phyloP scores from a whole-genome alignment of 2,329 filamentous ascomycete species.

The Cercospora berteroae region DNA sequence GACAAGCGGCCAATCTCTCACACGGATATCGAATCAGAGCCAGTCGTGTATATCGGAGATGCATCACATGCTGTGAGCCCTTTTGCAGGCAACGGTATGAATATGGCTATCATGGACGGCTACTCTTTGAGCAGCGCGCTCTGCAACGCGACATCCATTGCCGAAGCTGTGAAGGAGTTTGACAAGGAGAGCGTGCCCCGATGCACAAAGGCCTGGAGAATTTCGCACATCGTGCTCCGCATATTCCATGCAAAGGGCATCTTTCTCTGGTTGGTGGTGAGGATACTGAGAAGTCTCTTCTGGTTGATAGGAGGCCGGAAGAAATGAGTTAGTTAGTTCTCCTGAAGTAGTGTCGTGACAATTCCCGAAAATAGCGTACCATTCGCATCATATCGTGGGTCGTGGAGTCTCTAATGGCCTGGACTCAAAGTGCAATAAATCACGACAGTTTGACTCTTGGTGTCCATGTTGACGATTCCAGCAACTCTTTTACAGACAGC shows the following conservation, averaged over 20 bases:
- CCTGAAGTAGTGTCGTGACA: not conserved
- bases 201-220: not conserved
- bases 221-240: slow-evolving; percentile 1
- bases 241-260: not conserved
- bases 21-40: slow-evolving; percentile 8
- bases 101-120: slow-evolving; percentile 49
- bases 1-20: slow-evolving; percentile 50
- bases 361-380: not conserved
- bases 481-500: not conserved
- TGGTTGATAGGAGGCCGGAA: not conserved
- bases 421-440: not conserved
- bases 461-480: not conserved
- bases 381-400: no score
- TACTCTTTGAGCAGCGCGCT: slow-evolving; percentile 47
- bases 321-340: not conserved
- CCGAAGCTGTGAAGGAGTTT: slow-evolving; percentile 1
- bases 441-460: not conserved
- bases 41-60: slow-evolving; percentile 51
- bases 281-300: not conserved
- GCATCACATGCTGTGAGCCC: slow-evolving; percentile 52
- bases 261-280: not conserved
- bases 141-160: not conserved
- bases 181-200: slow-evolving; percentile 9
- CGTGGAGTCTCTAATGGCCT: no score
- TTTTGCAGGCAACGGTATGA: slow-evolving; percentile 52